Base-by-base conservation (phyloP, 441 rosid genomes). In the Dalechampia spathulata region DNA sequence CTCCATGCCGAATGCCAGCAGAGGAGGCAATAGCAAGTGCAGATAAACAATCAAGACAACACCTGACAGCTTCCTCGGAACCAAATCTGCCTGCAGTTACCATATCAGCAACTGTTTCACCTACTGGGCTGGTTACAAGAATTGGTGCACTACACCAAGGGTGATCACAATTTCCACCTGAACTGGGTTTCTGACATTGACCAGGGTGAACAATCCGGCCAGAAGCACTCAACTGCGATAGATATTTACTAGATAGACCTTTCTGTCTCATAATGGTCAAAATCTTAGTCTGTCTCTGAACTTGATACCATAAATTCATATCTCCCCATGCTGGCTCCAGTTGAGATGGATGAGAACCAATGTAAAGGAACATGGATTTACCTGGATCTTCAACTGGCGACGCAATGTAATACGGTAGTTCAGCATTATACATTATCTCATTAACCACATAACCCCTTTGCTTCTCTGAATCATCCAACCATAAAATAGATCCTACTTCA, bases 281-380 rank as follows among this genome's bases (percentile, higher is more conserved):
- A 13, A 81, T 82, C 67, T 83, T 81, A 42, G 82, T 81, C 64
- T 83, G 87, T 67, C 85, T 77, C 71, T 83, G 90, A 22, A 81
- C 83, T 72, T 73, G 82, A 69, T 83, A 83, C 86, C 85, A 77
- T 55, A 83, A 62, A 47, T 83, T 80, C 86, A 77, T 80, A 55
- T 80, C 85, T 72, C 80, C 85, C 85, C 84, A 83, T 22, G 79
- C 78, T 12, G 84, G 80, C 63, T 81, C 90, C 15, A 83, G 75
- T 57, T 75, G 75, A 32, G 81, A 78, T 9, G 85, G 83, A 63
- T 78, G 83, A n/a, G 83, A 77, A 42, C 86, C 83, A n/a, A 78
- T 77, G 30, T 80, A 77, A 49, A 78, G 65, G 62, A 69, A 65
- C 64, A 77, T 63, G 36, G 71, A 57, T 59, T 75, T 67, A 0